phyloP scores from a whole-genome alignment of 129 eudicot species.

The sunflower (Helianthus annuus) region DNA sequence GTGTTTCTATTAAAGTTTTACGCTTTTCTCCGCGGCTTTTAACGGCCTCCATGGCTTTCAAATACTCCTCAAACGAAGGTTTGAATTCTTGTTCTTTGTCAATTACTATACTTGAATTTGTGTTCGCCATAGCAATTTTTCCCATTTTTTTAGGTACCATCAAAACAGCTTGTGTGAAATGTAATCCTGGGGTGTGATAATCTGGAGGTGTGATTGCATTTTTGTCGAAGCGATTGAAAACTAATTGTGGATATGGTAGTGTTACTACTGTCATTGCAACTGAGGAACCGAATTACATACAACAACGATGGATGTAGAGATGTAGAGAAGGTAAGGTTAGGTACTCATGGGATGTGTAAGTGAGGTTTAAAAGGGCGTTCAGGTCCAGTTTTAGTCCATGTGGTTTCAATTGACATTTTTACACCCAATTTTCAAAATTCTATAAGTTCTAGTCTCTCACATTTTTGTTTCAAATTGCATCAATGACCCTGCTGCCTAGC shows the following conservation, averaged over 20 bases:
- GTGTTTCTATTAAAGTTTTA: slow-evolving; percentile 14
- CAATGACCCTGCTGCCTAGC: no score
- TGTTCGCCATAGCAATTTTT: slow-evolving; percentile 21
- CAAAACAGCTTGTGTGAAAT: slow-evolving; percentile 26
- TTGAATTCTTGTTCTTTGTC: slow-evolving; percentile 69
- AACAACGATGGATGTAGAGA: slow-evolving; percentile 7
- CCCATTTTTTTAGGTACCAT: slow-evolving; percentile 21
- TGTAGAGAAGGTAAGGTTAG: background rate
- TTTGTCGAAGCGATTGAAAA: slow-evolving; percentile 18
- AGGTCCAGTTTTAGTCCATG: no score
- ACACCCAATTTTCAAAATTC: no score
- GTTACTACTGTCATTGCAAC: slow-evolving; percentile 35
- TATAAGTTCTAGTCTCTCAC: no score
- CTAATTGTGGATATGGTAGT: slow-evolving; percentile 38
- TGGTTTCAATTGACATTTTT: no score
- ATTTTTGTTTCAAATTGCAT: no score
- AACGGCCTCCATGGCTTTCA: slow-evolving; percentile 80
- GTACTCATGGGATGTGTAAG: no score
- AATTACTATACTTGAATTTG: slow-evolving; percentile 31
- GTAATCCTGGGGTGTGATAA: slow-evolving; percentile 19
- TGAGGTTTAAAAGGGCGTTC: no score
- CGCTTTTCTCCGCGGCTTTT: slow-evolving; percentile 52
- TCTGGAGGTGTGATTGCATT: slow-evolving; percentile 24
- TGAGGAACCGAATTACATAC: background rate
- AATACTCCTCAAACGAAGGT: slow-evolving; percentile 82